A percentile compares a stretch with the other conserved stretches of the same genome.
Conservation (phyloP, 305 asterid species). For the Euphrasia arctica region DNA sequence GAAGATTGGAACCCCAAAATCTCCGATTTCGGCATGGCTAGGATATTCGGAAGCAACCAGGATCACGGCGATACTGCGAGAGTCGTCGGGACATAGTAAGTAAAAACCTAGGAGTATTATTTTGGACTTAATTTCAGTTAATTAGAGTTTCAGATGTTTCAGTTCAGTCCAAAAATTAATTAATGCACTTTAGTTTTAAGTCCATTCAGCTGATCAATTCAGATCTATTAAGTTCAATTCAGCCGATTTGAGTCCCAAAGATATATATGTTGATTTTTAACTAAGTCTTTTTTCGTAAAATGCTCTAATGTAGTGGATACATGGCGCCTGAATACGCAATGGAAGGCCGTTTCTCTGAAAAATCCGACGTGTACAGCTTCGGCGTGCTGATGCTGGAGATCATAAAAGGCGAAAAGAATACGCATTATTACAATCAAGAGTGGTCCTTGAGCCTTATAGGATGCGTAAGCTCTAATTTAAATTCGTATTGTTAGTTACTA, state of each 20-base stretch:
- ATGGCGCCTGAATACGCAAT: constrained; percentile 52
- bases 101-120: neutral
- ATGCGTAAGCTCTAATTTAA: constrained; percentile 30
- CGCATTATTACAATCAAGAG: constrained; percentile 37
- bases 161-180: too few relatives aligned
- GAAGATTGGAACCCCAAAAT: constrained; percentile 56
- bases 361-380: constrained; percentile 46
- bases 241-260: too few relatives aligned
- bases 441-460: constrained; percentile 44
- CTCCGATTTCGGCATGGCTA: constrained; percentile 60
- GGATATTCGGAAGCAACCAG: constrained; percentile 47
- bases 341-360: constrained; percentile 51
- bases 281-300: neutral
- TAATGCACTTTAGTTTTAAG: too few relatives aligned
- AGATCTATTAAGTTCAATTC: too few relatives aligned
- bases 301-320: constrained; percentile 35
- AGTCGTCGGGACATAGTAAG: constrained; percentile 60
- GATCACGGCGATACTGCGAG: constrained; percentile 48
- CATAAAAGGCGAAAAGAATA: constrained; percentile 41
- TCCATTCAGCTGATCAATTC: too few relatives aligned
- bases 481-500: neutral
- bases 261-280: neutral
- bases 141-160: too few relatives aligned
- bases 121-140: too few relatives aligned
- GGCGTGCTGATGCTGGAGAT: constrained; percentile 49